Evolutionary conservation across 768 basidiomycete genomes (phyloP), one percentile per base, ranked within the genome.

Genomic region (Termitomyces eurrhizus): DNA sequence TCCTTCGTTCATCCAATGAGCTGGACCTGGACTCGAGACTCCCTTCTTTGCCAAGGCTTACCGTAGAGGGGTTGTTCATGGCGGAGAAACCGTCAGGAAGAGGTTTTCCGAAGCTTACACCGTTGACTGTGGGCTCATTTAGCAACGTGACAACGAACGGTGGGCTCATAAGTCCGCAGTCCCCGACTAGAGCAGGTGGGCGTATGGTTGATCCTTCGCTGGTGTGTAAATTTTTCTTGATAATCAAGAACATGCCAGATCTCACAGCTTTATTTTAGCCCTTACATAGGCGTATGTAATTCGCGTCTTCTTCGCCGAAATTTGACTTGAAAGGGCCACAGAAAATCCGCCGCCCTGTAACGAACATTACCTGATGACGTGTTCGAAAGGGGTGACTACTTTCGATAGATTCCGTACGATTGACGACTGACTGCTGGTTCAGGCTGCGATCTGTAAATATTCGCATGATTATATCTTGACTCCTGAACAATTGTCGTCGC

Each of bases 291-390:
- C 89, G 89, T 89, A 70, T 61, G 87, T 77, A 53, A 49, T 54
- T 60, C 29, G 42, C 18, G 52, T 55, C 39, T 32, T 53, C 45
- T 41, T 41, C 48, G 14, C 26, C 26, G 11, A 55, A 52, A 49
- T 29, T 58, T 62, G 62, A 66, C 60, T 46, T 33, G 33, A 33
- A 64, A 41, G 49, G 12, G 61, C 49, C 57, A 51, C 71, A 92
- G 91, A 92, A 74, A 83, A 80, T 61, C 91, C 91, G 37, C 90
- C 91, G 14, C 91, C 91, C 18, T 92, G 91, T 77, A 93, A 92
- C 66, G 90, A 92, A 73, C 83, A 85, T 68, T 93, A 93, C 72
- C 74, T 92, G 66, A 90, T 92, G 87, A 80, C 80, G 45, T 92
- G 91, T 75, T 88, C 88, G 58, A 91, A 91, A 78, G 89, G 88